Conservation (phyloP, 805 yeast species). For the Yarrowia osloensis region DNA sequence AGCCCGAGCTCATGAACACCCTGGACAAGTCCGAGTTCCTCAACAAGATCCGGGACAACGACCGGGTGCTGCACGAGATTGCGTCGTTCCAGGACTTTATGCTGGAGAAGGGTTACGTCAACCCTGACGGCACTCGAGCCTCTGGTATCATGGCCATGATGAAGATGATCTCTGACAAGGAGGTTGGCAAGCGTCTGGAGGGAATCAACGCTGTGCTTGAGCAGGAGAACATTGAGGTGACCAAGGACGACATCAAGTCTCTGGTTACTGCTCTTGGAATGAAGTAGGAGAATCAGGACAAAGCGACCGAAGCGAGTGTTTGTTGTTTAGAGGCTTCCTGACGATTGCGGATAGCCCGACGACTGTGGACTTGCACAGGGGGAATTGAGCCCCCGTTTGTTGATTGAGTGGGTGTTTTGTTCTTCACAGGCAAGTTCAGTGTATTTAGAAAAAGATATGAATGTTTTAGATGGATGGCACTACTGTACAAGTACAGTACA, state of each 20-base stretch:
- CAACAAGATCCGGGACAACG: conserved; percentile 12
- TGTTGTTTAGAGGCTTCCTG: too few relatives aligned
- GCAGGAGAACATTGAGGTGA: conserved; percentile 35
- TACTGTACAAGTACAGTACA: too few relatives aligned
- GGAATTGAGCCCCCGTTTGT: too few relatives aligned
- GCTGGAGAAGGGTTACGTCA: conserved; percentile 27
- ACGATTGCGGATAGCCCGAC: too few relatives aligned
- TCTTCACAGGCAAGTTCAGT: neutral
- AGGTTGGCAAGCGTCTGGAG: conserved; percentile 37
- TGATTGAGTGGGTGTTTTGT: too few relatives aligned
- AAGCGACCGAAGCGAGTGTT: too few relatives aligned
- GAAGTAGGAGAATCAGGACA: too few relatives aligned
- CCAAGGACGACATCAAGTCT: conserved; percentile 34
- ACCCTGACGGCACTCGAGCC: conserved; percentile 17
- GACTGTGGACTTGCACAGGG: neutral
- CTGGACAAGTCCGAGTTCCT: conserved; percentile 11
- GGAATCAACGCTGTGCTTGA: conserved; percentile 30
- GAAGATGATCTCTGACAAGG: conserved; percentile 39
- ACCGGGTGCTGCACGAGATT: conserved; percentile 24
- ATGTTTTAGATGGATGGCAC: neutral
- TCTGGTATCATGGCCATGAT: conserved; percentile 35
- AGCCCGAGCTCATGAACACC: conserved; percentile 11
- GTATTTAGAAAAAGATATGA: neutral
- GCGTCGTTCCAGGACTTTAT: conserved; percentile 27
- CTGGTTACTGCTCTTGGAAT: conserved; percentile 23